A percentile compares a stretch with the other conserved stretches of the same genome.
Conservation (phyloP, 768 basidiomycete species). For the Termitomyces sp. region DNA sequence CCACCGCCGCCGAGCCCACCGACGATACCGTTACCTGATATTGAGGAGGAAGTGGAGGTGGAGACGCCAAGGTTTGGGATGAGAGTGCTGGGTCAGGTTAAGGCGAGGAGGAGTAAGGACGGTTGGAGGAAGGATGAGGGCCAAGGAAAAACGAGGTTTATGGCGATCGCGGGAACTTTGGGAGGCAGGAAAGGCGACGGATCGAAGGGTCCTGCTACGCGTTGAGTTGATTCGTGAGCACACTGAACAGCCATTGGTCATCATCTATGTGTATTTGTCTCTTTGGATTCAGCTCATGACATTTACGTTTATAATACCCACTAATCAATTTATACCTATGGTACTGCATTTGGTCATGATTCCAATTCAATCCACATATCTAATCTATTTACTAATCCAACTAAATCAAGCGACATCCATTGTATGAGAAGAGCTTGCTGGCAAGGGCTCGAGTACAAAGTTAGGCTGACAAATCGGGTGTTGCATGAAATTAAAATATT, state of each 20-base stretch:
- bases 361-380: too few species aligned
- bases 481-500: too few species aligned
- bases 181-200: neutral
- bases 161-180: neutral
- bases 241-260: too few species aligned
- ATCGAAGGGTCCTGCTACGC: neutral
- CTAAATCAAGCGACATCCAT: too few species aligned
- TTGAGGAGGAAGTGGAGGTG: neutral
- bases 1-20: conserved; percentile 11
- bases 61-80: conserved; percentile 10
- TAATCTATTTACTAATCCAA: too few species aligned
- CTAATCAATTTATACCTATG: too few species aligned
- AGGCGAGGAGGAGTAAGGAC: neutral
- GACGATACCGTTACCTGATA: conserved; percentile 15
- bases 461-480: too few species aligned
- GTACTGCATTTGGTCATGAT: too few species aligned
- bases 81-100: conserved; percentile 22
- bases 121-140: neutral
- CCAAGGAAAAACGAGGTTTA: neutral
- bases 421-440: too few species aligned
- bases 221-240: neutral
- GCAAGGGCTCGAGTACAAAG: too few species aligned
- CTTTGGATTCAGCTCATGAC: neutral
- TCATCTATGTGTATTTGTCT: neutral
- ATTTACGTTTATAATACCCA: neutral